Conservation (phyloP, 106 monocot genomes). For the Phalaenopsis aphrodite region DNA sequence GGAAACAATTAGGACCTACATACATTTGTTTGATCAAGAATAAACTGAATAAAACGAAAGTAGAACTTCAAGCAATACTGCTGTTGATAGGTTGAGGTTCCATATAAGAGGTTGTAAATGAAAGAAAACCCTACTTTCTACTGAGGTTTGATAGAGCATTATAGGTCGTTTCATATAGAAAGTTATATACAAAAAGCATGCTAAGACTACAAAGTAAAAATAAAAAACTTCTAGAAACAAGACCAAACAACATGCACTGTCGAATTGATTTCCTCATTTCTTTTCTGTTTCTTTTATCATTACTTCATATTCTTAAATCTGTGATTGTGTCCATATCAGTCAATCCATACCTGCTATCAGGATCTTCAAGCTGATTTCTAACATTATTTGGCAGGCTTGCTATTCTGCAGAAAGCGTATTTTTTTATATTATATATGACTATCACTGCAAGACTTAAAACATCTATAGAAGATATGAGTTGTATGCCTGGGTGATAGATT, state of each 20-base stretch:
- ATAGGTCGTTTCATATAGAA: background rate
- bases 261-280: background rate
- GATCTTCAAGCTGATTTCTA: constrained; percentile 71
- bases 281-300: background rate
- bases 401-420: constrained; percentile 18
- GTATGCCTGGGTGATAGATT: constrained; percentile 61
- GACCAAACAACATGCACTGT: background rate
- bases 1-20: background rate
- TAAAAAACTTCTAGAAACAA: background rate
- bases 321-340: background rate
- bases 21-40: background rate
- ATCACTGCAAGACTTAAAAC: background rate
- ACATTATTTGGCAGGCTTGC: constrained; percentile 66
- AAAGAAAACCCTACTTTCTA: too few species aligned
- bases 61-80: too few species aligned
- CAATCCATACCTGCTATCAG: constrained; percentile 77
- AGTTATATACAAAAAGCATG: background rate
- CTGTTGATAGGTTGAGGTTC: too few species aligned
- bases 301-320: background rate
- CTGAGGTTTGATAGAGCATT: background rate
- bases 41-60: too few species aligned
- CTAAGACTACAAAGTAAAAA: background rate
- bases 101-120: too few species aligned
- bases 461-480: background rate
- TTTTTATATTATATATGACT: constrained; percentile 2